Evolutionary conservation across 139 green algal species (phyloP).

Genomic region (Tetradesmus lagerheimii): DNA sequence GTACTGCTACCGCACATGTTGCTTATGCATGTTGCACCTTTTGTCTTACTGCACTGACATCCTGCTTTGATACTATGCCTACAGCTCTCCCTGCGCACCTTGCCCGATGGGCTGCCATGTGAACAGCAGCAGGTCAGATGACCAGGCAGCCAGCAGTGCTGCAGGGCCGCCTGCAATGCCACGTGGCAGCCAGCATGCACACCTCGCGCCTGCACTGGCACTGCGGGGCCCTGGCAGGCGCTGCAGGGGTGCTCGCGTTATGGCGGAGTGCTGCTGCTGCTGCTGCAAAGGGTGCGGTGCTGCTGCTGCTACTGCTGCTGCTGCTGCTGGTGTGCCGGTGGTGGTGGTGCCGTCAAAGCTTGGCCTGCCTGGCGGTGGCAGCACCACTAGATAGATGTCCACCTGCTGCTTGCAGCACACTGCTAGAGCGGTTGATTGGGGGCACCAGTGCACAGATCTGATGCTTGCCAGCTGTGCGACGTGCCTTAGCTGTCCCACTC

Average conservation of each 20-base stretch:
- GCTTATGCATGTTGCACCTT: neutral
- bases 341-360: neutral
- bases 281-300: neutral
- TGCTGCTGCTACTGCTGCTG: neutral
- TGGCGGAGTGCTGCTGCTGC: neutral
- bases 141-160: slow-evolving; percentile 34
- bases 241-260: neutral
- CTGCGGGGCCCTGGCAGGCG: neutral
- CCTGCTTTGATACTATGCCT: neutral
- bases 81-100: neutral
- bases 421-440: neutral
- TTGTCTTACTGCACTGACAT: neutral
- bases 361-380: neutral
- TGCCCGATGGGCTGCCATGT: neutral
- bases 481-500: neutral
- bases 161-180: neutral
- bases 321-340: neutral
- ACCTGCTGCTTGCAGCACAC: slow-evolving; percentile 29
- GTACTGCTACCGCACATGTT: too few relatives aligned
- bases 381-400: neutral
- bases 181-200: slow-evolving; percentile 7
- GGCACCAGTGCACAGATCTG: slow-evolving; percentile 15
- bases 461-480: neutral
- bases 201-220: neutral
- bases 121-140: slow-evolving; percentile 16